Evolutionary conservation across 805 yeast genomes (phyloP), one percentile per base, ranked within the genome.

Genomic region (Saccharomyces cerevisiae): DNA sequence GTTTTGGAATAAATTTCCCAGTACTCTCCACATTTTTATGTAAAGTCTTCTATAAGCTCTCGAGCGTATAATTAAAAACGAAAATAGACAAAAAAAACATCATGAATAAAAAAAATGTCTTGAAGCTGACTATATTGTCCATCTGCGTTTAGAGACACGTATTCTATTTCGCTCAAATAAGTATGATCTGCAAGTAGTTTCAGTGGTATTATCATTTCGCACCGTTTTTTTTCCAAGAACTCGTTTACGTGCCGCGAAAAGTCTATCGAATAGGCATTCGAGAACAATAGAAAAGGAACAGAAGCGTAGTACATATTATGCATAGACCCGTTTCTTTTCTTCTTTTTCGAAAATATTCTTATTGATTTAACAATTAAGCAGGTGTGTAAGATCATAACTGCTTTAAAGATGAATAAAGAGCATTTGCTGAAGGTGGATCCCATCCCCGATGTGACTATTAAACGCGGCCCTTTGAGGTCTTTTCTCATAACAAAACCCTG

Each of bases 401-500:
- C 6, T 21, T 36, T 17, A 24, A 36, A 36, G 10, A 36, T 36
- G 43, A 22, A 36, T 17, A 36, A 21, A 2, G 11, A 36, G 43
- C 24, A 36, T 36, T 21, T 10, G 17, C 17, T 36, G 24, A 36
- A 51, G 22, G 50, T 41, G 8, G 74, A 72, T 50, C 70, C 75
- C 5, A 73, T 73, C 22, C 63, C 77, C 8, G 83, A 80, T 54
- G 70, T 82, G 49, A 75, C 76, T 31, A 66, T 76, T 51, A 74
- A 73, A 54, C 63, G 78, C 48, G 91, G 90, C 48, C 71, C 71
- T 8, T 59, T 67, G 47, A 77, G 92, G 62, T 76, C 79, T 6
- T 87, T 73, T 65, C 67, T 85, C 24, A 71, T 77, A 24, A 76
- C 84, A 21, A 77, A 76, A 10, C 78, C 86, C 4, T 69, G 82